A percentile compares a stretch with the other conserved stretches of the same genome.
phyloP scores from a whole-genome alignment of 2,329 filamentous ascomycete genomes.

The Blastomyces gilchristii region DNA sequence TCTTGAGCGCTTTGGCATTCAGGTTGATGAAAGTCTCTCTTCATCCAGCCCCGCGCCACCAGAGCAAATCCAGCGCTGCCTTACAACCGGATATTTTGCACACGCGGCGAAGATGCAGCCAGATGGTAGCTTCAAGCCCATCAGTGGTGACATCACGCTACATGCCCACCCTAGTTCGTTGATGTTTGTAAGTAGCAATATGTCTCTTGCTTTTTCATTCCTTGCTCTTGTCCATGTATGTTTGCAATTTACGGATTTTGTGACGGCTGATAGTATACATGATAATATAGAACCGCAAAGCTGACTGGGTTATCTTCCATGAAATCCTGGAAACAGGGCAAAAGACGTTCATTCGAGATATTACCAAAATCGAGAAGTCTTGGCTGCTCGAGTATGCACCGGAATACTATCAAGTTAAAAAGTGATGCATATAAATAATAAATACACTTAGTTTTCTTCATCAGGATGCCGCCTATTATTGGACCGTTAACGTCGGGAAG shows the following conservation, averaged over 20 bases:
- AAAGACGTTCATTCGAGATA: constrained; percentile 82
- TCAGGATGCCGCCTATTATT: background rate
- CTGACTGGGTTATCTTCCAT: constrained; percentile 92
- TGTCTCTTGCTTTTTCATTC: background rate
- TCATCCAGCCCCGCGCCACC: constrained; percentile 29
- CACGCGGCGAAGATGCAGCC: constrained; percentile 90
- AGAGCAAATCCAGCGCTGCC: constrained; percentile 70
- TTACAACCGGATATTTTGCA: constrained; percentile 84
- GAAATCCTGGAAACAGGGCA: constrained; percentile 81
- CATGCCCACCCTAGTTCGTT: constrained; percentile 85
- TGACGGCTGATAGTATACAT: constrained; percentile 1
- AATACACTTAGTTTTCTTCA: background rate
- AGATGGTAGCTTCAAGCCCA: constrained; percentile 78
- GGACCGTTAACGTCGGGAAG: background rate
- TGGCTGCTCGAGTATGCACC: constrained; percentile 87
- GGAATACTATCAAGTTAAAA: constrained; percentile 60
- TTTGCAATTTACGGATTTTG: background rate
- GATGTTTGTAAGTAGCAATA: constrained; percentile 57
- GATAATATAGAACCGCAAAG: constrained; percentile 61
- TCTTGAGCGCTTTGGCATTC: constrained; percentile 72
- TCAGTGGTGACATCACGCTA: constrained; percentile 66
- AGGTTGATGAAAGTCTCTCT: constrained; percentile 50
- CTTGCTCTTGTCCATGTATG: background rate
- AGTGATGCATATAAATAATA: constrained; percentile 7
- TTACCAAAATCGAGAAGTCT: constrained; percentile 87